phyloP scores from a whole-genome alignment of 2,329 filamentous ascomycete genomes.

The Penicillium frequentans region DNA sequence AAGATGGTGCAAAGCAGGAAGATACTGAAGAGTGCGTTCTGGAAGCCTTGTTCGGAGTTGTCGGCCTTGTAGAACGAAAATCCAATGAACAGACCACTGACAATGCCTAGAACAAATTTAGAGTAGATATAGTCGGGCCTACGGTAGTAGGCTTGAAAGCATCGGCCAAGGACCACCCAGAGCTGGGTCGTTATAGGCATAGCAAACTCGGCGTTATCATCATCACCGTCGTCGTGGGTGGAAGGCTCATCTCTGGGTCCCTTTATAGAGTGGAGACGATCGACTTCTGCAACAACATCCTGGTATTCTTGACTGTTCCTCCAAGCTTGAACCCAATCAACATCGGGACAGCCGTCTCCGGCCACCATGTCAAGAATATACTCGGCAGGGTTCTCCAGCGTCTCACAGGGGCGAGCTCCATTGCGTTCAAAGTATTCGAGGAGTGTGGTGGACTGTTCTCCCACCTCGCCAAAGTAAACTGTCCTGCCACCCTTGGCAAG shows the following conservation, averaged over 20 bases:
- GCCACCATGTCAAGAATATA: constrained; percentile 66
- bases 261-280: constrained; percentile 29
- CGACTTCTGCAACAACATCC: constrained; percentile 57
- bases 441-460: constrained; percentile 54
- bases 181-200: constrained; percentile 69
- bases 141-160: constrained; percentile 88
- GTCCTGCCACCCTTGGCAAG: constrained; percentile 62
- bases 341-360: constrained; percentile 18
- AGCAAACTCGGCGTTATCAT: constrained; percentile 70
- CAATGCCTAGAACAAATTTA: constrained; percentile 67
- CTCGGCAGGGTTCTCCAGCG: constrained; percentile 70
- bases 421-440: constrained; percentile 63
- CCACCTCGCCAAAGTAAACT: constrained; percentile 65
- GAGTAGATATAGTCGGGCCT: constrained; percentile 82
- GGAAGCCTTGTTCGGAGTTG: constrained; percentile 71
- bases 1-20: constrained; percentile 67
- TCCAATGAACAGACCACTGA: constrained; percentile 70
- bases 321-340: constrained; percentile 66
- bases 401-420: constrained; percentile 59
- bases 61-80: constrained; percentile 74
- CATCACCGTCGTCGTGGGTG: constrained; percentile 46
- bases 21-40: constrained; percentile 82
- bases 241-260: background rate
- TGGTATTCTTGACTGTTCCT: constrained; percentile 56
- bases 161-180: constrained; percentile 64